Evolutionary conservation across 768 basidiomycete genomes (phyloP).

Genomic region (Mrakia frigida): DNA sequence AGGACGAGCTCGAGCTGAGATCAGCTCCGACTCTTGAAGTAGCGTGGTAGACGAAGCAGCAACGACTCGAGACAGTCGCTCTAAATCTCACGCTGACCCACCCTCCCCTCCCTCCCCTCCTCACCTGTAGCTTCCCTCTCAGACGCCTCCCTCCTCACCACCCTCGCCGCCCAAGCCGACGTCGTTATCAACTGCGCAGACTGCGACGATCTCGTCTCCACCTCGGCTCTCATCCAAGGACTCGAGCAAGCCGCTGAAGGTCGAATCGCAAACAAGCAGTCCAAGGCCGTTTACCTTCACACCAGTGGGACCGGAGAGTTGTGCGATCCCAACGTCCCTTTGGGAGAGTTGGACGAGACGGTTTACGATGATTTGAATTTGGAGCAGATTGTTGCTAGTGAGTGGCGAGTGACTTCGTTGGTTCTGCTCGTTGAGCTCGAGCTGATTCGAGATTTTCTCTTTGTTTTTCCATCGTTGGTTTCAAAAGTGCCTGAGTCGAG

Average conservation of each 20-base stretch:
- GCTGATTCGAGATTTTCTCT: neutral
- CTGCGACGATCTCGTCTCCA: constrained; percentile 17
- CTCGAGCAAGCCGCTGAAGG: constrained; percentile 10
- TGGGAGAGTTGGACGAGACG: constrained; percentile 22
- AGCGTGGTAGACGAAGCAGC: no score
- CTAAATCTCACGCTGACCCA: no score
- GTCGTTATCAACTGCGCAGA: constrained; percentile 29
- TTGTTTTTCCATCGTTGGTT: neutral
- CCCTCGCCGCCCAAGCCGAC: constrained; percentile 16
- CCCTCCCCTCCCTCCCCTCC: neutral
- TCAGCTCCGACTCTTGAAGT: no score
- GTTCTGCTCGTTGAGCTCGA: no score
- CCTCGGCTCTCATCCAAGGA: constrained; percentile 17
- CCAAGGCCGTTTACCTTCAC: constrained; percentile 29
- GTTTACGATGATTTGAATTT: constrained; percentile 22
- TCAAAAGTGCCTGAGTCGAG: neutral
- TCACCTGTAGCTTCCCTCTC: constrained; percentile 14
- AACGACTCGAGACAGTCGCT: neutral
- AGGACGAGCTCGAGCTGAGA: no score
- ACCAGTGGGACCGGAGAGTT: constrained; percentile 29
- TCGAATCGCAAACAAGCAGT: constrained; percentile 7
- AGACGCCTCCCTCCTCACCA: constrained; percentile 12
- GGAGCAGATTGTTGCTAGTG: constrained; percentile 9
- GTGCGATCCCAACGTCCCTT: neutral
- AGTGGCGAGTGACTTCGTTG: neutral